These are phyloP conservation scores for Mariannaea elegans DNA, from an alignment of 2,329 filamentous ascomycete species.

Conservation along the genomic window DNA sequence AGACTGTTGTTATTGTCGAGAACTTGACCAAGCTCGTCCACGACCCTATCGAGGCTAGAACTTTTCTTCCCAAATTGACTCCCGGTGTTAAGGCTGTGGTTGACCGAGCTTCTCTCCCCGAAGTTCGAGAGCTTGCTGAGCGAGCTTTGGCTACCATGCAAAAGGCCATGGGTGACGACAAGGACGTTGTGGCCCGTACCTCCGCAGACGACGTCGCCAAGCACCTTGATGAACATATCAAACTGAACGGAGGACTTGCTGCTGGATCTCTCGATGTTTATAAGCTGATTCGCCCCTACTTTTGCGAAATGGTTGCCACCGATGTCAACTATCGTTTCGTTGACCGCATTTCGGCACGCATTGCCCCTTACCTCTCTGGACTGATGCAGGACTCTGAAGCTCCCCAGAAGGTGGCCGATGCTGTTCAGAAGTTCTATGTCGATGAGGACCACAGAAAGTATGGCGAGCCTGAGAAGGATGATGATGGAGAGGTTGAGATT, in stretches of 20 bases:
- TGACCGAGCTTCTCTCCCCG: constrained; percentile 88
- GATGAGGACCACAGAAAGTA: constrained; percentile 89
- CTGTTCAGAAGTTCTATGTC: constrained; percentile 80
- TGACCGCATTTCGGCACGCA: constrained; percentile 72
- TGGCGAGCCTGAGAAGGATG: constrained; percentile 84
- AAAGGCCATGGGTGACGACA: constrained; percentile 85
- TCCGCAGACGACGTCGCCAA: constrained; percentile 77
- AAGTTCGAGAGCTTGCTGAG: constrained; percentile 89
- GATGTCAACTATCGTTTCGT: constrained; percentile 86
- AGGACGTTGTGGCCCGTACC: constrained; percentile 72
- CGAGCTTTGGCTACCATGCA: constrained; percentile 87
- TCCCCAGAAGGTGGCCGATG: constrained; percentile 71
- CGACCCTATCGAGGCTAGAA: constrained; percentile 90
- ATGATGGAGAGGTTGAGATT: constrained; percentile 93
- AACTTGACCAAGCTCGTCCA: constrained; percentile 99
- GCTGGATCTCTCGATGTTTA: constrained; percentile 69
- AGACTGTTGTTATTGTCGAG: constrained; percentile 96
- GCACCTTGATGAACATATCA: constrained; percentile 79
- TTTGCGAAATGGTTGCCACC: constrained; percentile 86
- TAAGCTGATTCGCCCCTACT: constrained; percentile 74
- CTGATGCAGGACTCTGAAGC: constrained; percentile 71
- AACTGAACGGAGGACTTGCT: constrained; percentile 71
- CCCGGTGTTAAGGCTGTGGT: constrained; percentile 92
- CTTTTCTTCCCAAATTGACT: constrained; percentile 92
- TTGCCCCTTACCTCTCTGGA: constrained; percentile 79